Conservation (phyloP, 2,329 filamentous ascomycete genomes). For the Akanthomyces dipterigenus region DNA sequence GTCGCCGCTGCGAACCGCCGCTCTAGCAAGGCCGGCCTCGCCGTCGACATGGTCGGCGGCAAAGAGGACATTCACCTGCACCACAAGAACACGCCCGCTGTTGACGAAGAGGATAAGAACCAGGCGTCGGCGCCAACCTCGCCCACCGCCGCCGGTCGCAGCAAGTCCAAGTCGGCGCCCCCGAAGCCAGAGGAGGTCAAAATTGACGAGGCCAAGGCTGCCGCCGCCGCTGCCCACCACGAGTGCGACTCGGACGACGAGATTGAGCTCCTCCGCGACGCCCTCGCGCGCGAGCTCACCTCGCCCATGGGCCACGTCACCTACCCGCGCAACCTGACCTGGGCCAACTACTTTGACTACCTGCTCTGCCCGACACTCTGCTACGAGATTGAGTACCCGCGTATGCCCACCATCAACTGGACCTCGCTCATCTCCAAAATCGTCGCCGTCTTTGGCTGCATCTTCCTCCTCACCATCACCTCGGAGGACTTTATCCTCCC, state of each 20-base stretch:
- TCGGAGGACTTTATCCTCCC: conserved; percentile 95
- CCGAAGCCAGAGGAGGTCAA: conserved; percentile 10
- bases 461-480: conserved; percentile 85
- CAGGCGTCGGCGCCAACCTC: background rate
- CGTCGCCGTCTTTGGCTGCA: conserved; percentile 87
- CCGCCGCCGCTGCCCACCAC: background rate
- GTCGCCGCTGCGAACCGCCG: conserved; percentile 44
- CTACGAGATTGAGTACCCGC: conserved; percentile 95
- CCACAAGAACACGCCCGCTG: background rate
- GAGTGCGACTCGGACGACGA: conserved; percentile 35
- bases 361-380: conserved; percentile 90
- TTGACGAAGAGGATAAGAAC: background rate
- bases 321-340: conserved; percentile 82
- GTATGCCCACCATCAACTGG: conserved; percentile 69
- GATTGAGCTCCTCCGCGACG: conserved; percentile 68
- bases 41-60: conserved; percentile 14
- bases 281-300: conserved; percentile 83
- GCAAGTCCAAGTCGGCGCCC: conserved; percentile 12
- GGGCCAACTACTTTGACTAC: conserved; percentile 77
- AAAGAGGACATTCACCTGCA: conserved; percentile 6
- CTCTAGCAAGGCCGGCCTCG: conserved; percentile 30
- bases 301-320: conserved; percentile 85
- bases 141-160: background rate
- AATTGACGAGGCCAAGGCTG: conserved; percentile 14
- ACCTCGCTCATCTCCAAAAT: conserved; percentile 77